Evolutionary conservation across 805 yeast species (phyloP).

Genomic region (Wickerhamiella spandovensis): DNA sequence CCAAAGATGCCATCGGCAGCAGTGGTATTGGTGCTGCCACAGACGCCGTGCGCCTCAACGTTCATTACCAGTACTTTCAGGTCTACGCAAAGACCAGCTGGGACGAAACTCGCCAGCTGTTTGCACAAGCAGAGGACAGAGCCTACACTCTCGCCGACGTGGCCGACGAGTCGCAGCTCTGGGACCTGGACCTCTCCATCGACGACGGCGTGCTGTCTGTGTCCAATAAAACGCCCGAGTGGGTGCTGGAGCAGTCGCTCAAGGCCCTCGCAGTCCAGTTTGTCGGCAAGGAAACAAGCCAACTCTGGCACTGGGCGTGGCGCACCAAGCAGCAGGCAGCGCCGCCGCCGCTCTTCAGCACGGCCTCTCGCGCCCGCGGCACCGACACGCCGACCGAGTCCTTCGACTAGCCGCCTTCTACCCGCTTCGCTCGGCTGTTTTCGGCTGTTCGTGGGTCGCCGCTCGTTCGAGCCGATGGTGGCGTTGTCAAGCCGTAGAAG

Average conservation of each 20-base stretch:
- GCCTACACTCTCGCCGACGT: slow-evolving; percentile 3
- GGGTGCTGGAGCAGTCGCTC: neutral
- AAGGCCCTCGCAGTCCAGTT: neutral
- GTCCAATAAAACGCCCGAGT: neutral
- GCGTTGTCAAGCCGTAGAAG: no score
- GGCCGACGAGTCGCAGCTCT: slow-evolving; percentile 4
- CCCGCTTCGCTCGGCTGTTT: no score
- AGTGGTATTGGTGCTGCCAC: neutral
- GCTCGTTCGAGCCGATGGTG: no score
- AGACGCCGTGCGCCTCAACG: neutral
- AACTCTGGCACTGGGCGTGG: neutral
- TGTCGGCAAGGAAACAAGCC: neutral
- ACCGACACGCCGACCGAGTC: no score
- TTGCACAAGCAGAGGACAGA: neutral
- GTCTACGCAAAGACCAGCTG: slow-evolving; percentile 4
- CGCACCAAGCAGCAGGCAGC: neutral
- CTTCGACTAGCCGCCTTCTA: no score
- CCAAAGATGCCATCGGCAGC: neutral
- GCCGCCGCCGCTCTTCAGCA: no score
- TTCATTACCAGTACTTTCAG: slow-evolving; percentile 6
- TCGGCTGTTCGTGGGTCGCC: no score
- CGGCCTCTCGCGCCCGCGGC: no score
- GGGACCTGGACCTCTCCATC: slow-evolving; percentile 7
- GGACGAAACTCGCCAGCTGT: neutral
- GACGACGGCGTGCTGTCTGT: slow-evolving; percentile 1